A percentile compares a stretch with the other conserved stretches of the same genome.
Evolutionary conservation across 1,139 yeast genomes (phyloP).

Genomic region (Meyerozyma sp.): DNA sequence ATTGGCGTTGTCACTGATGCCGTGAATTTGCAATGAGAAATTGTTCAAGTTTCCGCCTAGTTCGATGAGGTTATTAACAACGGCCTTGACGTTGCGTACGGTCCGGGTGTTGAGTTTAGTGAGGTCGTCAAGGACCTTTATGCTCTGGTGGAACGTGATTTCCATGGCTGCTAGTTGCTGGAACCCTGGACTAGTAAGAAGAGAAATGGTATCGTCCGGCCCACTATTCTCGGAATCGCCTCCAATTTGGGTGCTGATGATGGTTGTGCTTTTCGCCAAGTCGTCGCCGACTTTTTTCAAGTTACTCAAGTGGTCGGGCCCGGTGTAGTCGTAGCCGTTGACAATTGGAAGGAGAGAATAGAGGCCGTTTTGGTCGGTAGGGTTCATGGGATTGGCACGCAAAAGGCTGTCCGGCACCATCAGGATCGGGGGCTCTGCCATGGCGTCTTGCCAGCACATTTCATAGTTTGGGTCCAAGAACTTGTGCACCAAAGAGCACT

Average conservation of each 20-base stretch:
- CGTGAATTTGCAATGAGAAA: constrained; percentile 40
- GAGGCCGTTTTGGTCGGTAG: constrained; percentile 43
- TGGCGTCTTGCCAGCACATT: constrained; percentile 42
- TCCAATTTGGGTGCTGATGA: constrained; percentile 9
- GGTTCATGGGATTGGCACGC: constrained; percentile 40
- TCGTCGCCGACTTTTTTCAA: constrained; percentile 35
- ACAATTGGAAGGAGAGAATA: constrained; percentile 37
- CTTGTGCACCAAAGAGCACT: constrained; percentile 34
- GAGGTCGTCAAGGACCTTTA: constrained; percentile 27
- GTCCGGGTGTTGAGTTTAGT: constrained; percentile 30
- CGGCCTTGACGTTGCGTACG: constrained; percentile 24
- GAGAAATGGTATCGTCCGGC: constrained; percentile 14
- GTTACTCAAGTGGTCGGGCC: constrained; percentile 27
- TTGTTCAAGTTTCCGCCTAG: constrained; percentile 46
- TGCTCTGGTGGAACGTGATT: constrained; percentile 26
- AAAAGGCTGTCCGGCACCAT: constrained; percentile 35
- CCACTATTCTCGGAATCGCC: constrained; percentile 23
- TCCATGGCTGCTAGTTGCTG: constrained; percentile 1
- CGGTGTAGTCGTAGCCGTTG: constrained; percentile 23
- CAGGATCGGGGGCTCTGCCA: constrained; percentile 42
- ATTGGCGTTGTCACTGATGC: constrained; percentile 17
- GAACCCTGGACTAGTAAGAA: background rate
- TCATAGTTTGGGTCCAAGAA: constrained; percentile 47
- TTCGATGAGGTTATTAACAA: constrained; percentile 31
- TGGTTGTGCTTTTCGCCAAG: constrained; percentile 20